Conservation (phyloP, 2,329 filamentous ascomycete genomes). For the Talaromyces albobiverticillius region DNA sequence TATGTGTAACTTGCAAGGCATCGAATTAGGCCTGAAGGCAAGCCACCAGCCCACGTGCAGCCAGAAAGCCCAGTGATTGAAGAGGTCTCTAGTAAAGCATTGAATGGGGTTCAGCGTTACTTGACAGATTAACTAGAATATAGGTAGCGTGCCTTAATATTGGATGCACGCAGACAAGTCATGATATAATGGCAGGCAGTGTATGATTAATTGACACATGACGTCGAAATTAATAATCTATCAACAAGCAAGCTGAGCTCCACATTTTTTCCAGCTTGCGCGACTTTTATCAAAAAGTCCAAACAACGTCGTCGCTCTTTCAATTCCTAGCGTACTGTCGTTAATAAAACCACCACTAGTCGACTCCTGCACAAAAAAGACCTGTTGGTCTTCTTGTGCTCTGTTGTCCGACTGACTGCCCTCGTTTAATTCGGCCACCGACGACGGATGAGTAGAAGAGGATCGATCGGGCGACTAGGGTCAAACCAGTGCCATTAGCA, state of each 20-base stretch:
- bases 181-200: too few species aligned
- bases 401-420: not conserved
- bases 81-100: too few species aligned
- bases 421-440: too few species aligned
- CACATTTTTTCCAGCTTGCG: constrained; percentile 19
- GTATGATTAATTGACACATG: too few species aligned
- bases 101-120: too few species aligned
- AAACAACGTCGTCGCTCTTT: constrained; percentile 11
- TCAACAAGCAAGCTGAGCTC: not conserved
- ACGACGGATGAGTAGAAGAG: not conserved
- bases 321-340: constrained; percentile 7
- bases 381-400: not conserved
- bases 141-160: too few species aligned
- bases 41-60: too few species aligned
- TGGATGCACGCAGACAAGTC: too few species aligned
- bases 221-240: constrained; percentile 30
- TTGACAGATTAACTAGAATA: too few species aligned
- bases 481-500: not conserved
- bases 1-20: too few species aligned
- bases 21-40: too few species aligned
- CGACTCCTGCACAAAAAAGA: not conserved
- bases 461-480: not conserved
- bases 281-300: constrained; percentile 11
- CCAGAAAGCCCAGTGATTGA: too few species aligned
- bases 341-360: not conserved